These are phyloP conservation scores for Ilyonectria mors-panacis DNA, from an alignment of 2,329 filamentous ascomycete genomes.

Conservation along the genomic window DNA sequence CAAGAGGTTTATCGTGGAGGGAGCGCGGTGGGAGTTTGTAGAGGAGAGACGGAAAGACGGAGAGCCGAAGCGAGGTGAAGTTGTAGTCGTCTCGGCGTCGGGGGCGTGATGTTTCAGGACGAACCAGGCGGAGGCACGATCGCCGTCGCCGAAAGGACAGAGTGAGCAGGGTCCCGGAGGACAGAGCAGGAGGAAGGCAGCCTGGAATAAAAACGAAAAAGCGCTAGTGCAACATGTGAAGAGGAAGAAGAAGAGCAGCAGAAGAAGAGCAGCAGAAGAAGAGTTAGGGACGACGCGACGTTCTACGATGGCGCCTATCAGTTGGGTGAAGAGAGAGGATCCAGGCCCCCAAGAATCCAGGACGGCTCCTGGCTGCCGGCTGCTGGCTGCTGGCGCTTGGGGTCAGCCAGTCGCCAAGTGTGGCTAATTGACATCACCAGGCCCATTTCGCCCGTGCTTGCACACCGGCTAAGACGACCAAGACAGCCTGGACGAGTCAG, in stretches of 20 bases:
- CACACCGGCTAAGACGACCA: background rate
- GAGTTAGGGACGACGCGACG: background rate
- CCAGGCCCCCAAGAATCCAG: constrained; percentile 8
- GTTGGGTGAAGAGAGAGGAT: constrained; percentile 4
- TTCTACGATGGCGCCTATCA: constrained; percentile 12
- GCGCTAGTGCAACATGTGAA: background rate
- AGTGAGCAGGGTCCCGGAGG: background rate
- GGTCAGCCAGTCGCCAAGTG: constrained; percentile 5
- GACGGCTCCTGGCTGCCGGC: background rate
- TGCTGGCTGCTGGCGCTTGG: constrained; percentile 13
- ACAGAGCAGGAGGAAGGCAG: background rate
- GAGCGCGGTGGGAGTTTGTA: background rate
- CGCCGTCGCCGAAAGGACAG: constrained; percentile 22
- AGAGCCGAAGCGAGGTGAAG: background rate
- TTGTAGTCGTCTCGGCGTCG: constrained; percentile 2
- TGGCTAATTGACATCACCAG: constrained; percentile 28
- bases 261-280: background rate
- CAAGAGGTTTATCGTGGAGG: background rate
- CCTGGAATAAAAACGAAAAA: background rate
- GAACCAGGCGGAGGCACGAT: constrained; percentile 21
- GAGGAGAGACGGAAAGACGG: background rate
- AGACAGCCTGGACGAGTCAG: background rate
- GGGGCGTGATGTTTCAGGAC: constrained; percentile 26
- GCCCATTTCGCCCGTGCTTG: constrained; percentile 4
- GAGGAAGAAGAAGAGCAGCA: constrained; percentile 7